Conservation (phyloP, 805 yeast species). For the Nakazawaea peltata region DNA sequence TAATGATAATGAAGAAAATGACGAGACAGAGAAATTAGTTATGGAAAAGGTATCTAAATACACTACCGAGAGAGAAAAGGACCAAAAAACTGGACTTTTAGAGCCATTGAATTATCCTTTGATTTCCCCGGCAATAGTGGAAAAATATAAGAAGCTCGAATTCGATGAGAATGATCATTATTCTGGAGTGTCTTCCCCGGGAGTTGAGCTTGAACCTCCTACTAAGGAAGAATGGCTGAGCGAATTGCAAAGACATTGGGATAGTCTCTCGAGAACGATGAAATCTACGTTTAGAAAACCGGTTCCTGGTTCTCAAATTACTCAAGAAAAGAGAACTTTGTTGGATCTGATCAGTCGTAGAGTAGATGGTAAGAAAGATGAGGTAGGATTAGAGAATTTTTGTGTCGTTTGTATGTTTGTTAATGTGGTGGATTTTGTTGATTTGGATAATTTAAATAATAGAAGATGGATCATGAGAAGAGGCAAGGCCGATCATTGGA, state of each 20-base stretch:
- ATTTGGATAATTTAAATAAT: constrained; percentile 44
- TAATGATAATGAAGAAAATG: not conserved
- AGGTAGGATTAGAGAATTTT: constrained; percentile 56
- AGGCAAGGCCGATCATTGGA: constrained; percentile 57
- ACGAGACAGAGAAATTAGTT: not conserved
- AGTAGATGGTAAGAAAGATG: constrained; percentile 69
- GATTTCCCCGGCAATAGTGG: constrained; percentile 14
- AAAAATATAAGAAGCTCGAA: not conserved
- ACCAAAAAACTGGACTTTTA: constrained; percentile 5
- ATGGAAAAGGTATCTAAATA: constrained; percentile 3
- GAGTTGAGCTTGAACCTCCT: constrained; percentile 32
- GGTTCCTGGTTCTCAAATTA: constrained; percentile 54
- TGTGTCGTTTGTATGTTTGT: constrained; percentile 62
- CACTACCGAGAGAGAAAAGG: too few species aligned
- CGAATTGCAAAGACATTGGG: constrained; percentile 63
- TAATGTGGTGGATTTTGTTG: constrained; percentile 63
- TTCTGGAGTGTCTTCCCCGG: too few species aligned
- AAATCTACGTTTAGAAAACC: constrained; percentile 70
- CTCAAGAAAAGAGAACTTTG: constrained; percentile 42
- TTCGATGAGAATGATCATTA: not conserved
- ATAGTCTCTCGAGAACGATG: constrained; percentile 43
- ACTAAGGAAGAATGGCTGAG: constrained; percentile 55
- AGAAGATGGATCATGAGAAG: constrained; percentile 47
- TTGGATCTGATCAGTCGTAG: constrained; percentile 73
- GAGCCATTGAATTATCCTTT: constrained; percentile 16